Percentiles rank a stretch among this genome's conserved stretches.
Evolutionary conservation across 441 rosid species (phyloP).

Genomic region (Populus hybrid): DNA sequence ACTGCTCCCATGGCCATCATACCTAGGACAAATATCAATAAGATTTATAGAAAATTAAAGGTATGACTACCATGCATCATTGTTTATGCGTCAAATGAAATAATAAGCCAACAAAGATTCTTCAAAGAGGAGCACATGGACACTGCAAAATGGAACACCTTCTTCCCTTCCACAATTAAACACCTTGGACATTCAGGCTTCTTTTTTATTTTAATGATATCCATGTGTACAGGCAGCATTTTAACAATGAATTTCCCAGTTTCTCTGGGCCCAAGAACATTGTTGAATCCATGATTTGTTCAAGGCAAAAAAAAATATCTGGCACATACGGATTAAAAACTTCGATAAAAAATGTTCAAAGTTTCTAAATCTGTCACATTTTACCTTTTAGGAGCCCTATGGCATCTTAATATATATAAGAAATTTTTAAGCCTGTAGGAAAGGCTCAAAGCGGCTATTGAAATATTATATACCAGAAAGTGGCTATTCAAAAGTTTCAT

Average conservation of each 20-base stretch:
- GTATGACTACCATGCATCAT: no score
- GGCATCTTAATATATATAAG: neutral
- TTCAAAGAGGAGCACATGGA: no score
- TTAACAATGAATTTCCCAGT: neutral
- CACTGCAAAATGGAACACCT: no score
- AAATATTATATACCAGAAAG: neutral
- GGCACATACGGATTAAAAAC: neutral
- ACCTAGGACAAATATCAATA: constrained; percentile 32
- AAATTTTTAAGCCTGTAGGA: neutral
- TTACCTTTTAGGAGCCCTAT: neutral
- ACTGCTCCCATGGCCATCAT: constrained; percentile 95
- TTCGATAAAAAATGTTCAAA: neutral
- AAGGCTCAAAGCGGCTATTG: neutral
- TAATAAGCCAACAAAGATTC: no score
- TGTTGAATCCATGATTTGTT: neutral
- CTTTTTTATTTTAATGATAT: no score
- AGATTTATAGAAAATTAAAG: no score
- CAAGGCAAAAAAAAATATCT: constrained; percentile 6
- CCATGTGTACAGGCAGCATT: neutral
- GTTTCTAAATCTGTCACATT: neutral
- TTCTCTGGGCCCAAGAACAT: neutral
- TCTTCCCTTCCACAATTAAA: no score
- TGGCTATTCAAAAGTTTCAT: neutral
- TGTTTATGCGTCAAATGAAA: no score
- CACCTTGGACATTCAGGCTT: no score